Percentiles rank a stretch among this genome's conserved stretches.
Conservation (phyloP, 108 stramenopile species). For the Poteriospumella lacustris region DNA sequence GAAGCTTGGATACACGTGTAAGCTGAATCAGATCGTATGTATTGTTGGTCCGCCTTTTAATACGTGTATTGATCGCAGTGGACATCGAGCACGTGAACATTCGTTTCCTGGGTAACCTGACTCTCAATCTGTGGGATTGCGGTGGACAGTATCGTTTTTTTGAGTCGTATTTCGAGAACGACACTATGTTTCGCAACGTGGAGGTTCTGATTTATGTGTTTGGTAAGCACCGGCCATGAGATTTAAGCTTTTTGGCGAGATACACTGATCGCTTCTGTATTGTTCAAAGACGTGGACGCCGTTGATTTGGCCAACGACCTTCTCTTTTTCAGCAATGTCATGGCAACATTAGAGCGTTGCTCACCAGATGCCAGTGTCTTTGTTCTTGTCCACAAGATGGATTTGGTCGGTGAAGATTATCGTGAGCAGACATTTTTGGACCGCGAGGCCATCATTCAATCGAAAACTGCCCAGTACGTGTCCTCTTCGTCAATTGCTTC, state of each 20-base stretch:
- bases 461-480: background rate
- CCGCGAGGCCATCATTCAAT: constrained; percentile 64
- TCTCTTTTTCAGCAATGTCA: constrained; percentile 39
- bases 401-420: constrained; percentile 78
- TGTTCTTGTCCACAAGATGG: constrained; percentile 99
- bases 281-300: constrained; percentile 68
- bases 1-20: constrained; percentile 75
- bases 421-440: constrained; percentile 76
- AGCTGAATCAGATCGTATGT: background rate
- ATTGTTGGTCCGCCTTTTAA: background rate
- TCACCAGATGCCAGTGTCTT: constrained; percentile 90
- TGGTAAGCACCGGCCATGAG: constrained; percentile 63
- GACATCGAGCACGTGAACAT: constrained; percentile 97
- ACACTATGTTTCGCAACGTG: constrained; percentile 91
- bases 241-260: background rate
- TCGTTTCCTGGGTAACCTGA: constrained; percentile 92
- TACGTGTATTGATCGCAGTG: constrained; percentile 44
- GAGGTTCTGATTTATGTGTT: constrained; percentile 98
- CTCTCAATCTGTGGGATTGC: constrained; percentile 99
- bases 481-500: background rate
- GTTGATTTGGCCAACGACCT: constrained; percentile 65
- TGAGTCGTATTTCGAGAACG: constrained; percentile 95
- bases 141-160: constrained; percentile 95
- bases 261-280: constrained; percentile 6
- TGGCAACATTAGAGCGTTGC: constrained; percentile 87